Evolutionary conservation across 495 filamentous ascomycete species (phyloP), one percentile per base, ranked within the genome.

Genomic region (Collariella sp.): DNA sequence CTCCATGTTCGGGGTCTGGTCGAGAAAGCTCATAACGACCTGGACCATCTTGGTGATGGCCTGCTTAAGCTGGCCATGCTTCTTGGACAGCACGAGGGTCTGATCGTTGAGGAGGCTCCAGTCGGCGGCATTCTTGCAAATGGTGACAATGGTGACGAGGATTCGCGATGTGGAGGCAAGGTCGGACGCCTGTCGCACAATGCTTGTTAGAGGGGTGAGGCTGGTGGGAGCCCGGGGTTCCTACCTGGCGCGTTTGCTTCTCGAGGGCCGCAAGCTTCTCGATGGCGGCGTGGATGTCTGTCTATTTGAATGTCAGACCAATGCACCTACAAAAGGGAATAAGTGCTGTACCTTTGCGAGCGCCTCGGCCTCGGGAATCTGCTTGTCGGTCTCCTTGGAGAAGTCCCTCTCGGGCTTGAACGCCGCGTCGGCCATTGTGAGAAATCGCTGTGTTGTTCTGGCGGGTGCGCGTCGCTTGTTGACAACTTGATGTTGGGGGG

Each of bases 51-150:
- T 91, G 59, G 93, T 97, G 57, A 87, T 90, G 62, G 93, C 93
- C 75, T 96, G 94, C 71, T 96, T 96, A 71, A 98, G 91, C 75
- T 98, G 93, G 62, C 89, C 87, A 88, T 98, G 93, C 76, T 98
- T 98, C 83, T 96, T 97, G 57, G 91, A 96, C 43, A 97, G 81
- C 44, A 96, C 78, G 46, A 95, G 79, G 54, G 96, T 88, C 71
- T 98, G 91, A 72, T 98, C 93, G 66, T 94, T 97, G 63, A 98
- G 80, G 57, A 97, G 72, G 60, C 78, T 79, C 93, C 93, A 98
- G 63, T 97, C 88, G 56, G 84, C 85, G 51, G 87, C 79, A 69
- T 95, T 80, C 73, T 95, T 96, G 77, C 89, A 90, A 73, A 97
- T 82, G 61, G 88, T 94, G 72, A 96, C 87, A 67, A 96, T 91